A percentile compares a stretch with the other conserved stretches of the same genome.
Evolutionary conservation across 2,329 filamentous ascomycete species (phyloP).

Genomic region (Ophiostoma himal-ulmi): DNA sequence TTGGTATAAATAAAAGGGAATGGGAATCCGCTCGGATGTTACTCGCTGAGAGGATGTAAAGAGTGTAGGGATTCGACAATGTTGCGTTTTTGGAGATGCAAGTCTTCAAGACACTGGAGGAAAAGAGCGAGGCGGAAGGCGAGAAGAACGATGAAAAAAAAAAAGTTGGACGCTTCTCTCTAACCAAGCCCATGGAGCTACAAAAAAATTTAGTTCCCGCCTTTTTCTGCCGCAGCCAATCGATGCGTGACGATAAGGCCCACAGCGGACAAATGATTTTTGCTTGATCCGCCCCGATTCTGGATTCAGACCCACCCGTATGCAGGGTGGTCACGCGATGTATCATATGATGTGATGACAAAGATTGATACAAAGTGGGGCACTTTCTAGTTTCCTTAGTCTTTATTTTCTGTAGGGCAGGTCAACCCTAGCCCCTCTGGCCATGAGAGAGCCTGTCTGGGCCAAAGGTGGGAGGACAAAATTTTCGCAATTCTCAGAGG

Average conservation of each 20-base stretch:
- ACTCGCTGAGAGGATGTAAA: constrained; percentile 15
- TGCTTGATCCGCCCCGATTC: constrained; percentile 15
- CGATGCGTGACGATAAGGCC: neutral
- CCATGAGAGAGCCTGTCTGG: constrained; percentile 17
- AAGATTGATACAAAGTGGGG: neutral
- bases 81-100: constrained; percentile 13
- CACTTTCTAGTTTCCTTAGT: neutral
- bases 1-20: neutral
- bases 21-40: constrained; percentile 11
- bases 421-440: constrained; percentile 25
- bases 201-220: constrained; percentile 24
- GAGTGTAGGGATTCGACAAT: neutral
- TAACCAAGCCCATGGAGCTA: constrained; percentile 17
- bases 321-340: constrained; percentile 13
- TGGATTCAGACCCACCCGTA: neutral
- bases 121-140: constrained; percentile 20
- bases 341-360: neutral
- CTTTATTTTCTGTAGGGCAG: constrained; percentile 21
- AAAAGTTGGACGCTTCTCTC: constrained; percentile 18
- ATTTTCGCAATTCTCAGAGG: constrained; percentile 16
- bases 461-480: constrained; percentile 16
- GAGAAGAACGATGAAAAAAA: constrained; percentile 20
- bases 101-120: constrained; percentile 13
- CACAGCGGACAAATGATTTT: constrained; percentile 22
- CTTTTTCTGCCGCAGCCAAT: constrained; percentile 25